These are phyloP conservation scores for Fagopyrum esculentum DNA, from an alignment of 148 eudicot genomes.

Conservation along the genomic window DNA sequence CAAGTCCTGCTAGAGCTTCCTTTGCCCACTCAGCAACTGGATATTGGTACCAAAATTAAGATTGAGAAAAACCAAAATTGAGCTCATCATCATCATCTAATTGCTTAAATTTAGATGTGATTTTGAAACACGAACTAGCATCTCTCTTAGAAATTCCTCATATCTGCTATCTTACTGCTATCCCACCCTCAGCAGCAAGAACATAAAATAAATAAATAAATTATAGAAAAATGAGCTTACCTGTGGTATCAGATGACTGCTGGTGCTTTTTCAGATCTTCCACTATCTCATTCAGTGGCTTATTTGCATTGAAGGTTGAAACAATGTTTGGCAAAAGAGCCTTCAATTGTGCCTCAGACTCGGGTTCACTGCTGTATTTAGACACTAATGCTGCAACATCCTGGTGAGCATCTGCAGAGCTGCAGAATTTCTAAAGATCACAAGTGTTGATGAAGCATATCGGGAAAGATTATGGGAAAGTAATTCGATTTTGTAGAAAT, in stretches of 20 bases:
- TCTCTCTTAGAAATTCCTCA: neutral
- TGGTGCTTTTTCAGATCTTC: conserved; percentile 57
- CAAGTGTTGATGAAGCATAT: neutral
- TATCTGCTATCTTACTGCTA: neutral
- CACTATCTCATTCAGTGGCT: conserved; percentile 51
- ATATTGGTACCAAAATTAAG: conserved; percentile 10
- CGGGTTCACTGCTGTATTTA: conserved; percentile 56
- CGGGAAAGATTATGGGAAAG: neutral
- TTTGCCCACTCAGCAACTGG: conserved; percentile 87
- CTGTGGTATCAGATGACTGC: conserved; percentile 52
- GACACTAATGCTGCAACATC: conserved; percentile 41
- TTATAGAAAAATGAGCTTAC: conserved; percentile 22
- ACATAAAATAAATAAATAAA: neutral
- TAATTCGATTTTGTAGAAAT: neutral
- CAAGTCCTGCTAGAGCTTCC: conserved; percentile 76
- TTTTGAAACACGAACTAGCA: neutral
- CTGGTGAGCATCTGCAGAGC: conserved; percentile 67
- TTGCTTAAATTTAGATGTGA: neutral
- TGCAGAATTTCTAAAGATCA: conserved; percentile 17
- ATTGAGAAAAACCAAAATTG: neutral
- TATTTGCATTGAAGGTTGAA: conserved; percentile 59
- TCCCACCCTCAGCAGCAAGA: neutral
- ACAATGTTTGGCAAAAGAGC: conserved; percentile 61
- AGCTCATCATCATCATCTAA: neutral
- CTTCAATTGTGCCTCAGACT: conserved; percentile 67